Base-by-base conservation (phyloP, 225 moss, liverwort and hornwort genomes). In the Neckera pumila region DNA sequence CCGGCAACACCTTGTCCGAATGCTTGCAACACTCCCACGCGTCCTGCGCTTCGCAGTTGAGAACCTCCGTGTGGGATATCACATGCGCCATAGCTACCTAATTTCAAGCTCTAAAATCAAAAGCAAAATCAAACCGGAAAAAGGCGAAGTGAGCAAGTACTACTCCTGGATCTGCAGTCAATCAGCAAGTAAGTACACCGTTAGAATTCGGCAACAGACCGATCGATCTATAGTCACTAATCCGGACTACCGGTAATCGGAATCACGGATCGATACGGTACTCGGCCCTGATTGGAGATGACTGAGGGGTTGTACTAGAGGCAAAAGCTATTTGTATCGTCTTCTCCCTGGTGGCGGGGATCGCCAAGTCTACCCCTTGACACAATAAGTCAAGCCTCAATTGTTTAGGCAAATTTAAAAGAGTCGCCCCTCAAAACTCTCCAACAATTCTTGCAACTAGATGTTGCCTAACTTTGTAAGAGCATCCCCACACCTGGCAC, bases 21-120 rank as follows among this genome's bases (percentile, higher is more conserved):
- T 86, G 86, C 78, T 86, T 86, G 86, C 86, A 86, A 17, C 86
- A 86, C 65, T 86, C 86, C 86, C 86, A 86, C 23, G 77, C 86
- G 30, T 86, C 86, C 8, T 78, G 38, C 15, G 86, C 86, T 51
- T 51, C 38, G 78, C 86, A 86, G 4, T 86, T 65, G 86, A 86
- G 86, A 30, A 86, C 54, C 54, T 76, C 86, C 53, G 64, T 86
- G 40, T 77, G 86, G 27, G 86, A 86, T 51, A 86, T 60, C 47
- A 47, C 54, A 38, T 86, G 51, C 38, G 60, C 85, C 83, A 83
- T 84, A 84, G 69, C 83, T 38, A 34, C 51, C 76, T 14, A 84
- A 40, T 19, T 73, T 21, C 60, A 59, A 84, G 13, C 84, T 83
- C 66, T 47, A 17, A 58, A 59, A 43, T 7, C 59, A 16, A 75